Evolutionary conservation across 2,329 filamentous ascomycete species (phyloP).

Genomic region (Fusarium irregulare): DNA sequence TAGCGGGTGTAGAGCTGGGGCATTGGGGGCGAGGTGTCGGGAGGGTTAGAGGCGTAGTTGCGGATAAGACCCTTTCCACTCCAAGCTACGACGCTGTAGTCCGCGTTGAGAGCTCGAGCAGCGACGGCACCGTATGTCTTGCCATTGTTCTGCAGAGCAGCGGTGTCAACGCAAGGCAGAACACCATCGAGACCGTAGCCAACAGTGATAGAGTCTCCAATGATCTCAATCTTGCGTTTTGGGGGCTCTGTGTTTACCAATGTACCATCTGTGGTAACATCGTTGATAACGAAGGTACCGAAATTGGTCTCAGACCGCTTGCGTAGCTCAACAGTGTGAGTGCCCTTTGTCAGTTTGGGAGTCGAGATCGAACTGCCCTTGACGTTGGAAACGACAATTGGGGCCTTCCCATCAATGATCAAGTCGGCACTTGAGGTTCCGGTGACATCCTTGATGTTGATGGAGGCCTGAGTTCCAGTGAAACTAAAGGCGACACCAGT

Average conservation of each 20-base stretch:
- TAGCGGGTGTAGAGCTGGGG: slow-evolving; percentile 57
- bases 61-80: slow-evolving; percentile 57
- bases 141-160: slow-evolving; percentile 53
- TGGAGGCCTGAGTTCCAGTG: slow-evolving; percentile 53
- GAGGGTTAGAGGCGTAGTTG: slow-evolving; percentile 50
- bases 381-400: slow-evolving; percentile 23
- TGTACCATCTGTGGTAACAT: slow-evolving; percentile 18
- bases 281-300: slow-evolving; percentile 12
- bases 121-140: slow-evolving; percentile 58
- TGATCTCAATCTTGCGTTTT: slow-evolving; percentile 55
- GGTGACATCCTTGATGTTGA: slow-evolving; percentile 38
- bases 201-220: slow-evolving; percentile 59
- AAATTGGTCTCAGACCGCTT: slow-evolving; percentile 30
- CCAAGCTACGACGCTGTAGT: slow-evolving; percentile 58
- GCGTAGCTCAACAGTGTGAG: slow-evolving; percentile 32
- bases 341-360: slow-evolving; percentile 11
- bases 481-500: slow-evolving; percentile 57
- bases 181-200: slow-evolving; percentile 58
- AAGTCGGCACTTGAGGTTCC: slow-evolving; percentile 30
- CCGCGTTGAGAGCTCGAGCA: slow-evolving; percentile 54
- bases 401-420: slow-evolving; percentile 25
- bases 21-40: slow-evolving; percentile 52
- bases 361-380: slow-evolving; percentile 15
- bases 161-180: slow-evolving; percentile 54
- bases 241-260: slow-evolving; percentile 41